Conservation (phyloP, 768 basidiomycete genomes). For the Kwoniella dendrophila region DNA sequence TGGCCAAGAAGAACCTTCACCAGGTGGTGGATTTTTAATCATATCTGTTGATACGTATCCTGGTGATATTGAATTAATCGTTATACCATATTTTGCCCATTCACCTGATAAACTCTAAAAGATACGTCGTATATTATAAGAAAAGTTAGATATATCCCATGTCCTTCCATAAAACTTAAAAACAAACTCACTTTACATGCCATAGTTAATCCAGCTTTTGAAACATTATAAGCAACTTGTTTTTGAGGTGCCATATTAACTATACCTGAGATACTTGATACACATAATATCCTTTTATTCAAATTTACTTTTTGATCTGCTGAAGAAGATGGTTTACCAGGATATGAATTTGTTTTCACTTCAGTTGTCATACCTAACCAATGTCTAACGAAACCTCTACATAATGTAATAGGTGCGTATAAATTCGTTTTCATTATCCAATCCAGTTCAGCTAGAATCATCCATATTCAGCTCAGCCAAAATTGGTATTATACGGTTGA, state of each 20-base stretch:
- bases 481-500: not conserved
- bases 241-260: slow-evolving; percentile 54
- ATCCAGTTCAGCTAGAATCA: not conserved
- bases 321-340: slow-evolving; percentile 1
- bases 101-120: slow-evolving; percentile 47
- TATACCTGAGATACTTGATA: slow-evolving; percentile 50
- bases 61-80: slow-evolving; percentile 53
- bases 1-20: slow-evolving; percentile 29
- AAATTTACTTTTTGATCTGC: slow-evolving; percentile 36
- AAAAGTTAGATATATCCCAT: not conserved
- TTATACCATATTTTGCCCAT: slow-evolving; percentile 53
- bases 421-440: slow-evolving; percentile 50
- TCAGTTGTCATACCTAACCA: slow-evolving; percentile 45
- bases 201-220: slow-evolving; percentile 43
- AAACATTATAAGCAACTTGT: slow-evolving; percentile 48
- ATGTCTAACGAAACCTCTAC: slow-evolving; percentile 46
- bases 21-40: slow-evolving; percentile 39
- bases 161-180: not conserved
- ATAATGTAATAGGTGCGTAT: slow-evolving; percentile 51
- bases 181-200: slow-evolving; percentile 43
- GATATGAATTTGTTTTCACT: not conserved
- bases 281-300: slow-evolving; percentile 49
- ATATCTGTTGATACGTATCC: slow-evolving; percentile 55
- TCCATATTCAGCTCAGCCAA: not conserved
- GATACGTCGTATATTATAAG: not conserved